Base-by-base conservation (phyloP, 2,329 filamentous ascomycete genomes). In the Trichoderma endophyticum region DNA sequence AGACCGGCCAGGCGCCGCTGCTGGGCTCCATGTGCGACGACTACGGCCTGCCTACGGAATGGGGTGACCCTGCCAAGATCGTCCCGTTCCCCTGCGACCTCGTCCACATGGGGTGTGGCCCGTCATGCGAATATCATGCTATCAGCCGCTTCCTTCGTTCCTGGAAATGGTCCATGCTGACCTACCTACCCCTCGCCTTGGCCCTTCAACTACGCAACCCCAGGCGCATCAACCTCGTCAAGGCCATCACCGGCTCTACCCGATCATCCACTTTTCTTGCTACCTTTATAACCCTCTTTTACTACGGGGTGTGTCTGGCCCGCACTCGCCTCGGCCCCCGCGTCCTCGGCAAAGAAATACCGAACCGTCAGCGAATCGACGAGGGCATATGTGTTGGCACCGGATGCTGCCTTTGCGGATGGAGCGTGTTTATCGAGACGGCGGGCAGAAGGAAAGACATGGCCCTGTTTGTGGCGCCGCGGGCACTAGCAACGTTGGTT, bases 221-320 rank as follows among this genome's bases (percentile, higher is more conserved):
- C 36, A 83, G 82, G 56, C 79, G 77, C 7, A 83, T 83, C 36
- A 80, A 87, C 6, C 75, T 87, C 12, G 71, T 91, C 30, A 81
- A 82, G 30, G 89, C 90, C 1, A 71, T 93, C 39, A 76, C 84
- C 15, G 91, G 91, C 2, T 89, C 92, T 1, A 81, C 86, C 11
- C 88, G 91, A 36, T 95, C 92, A 6, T 94, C 93, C 0, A 86
- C 91, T 1, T 96, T 97, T 79, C 86, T 97, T 1, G 93, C 90
- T 3, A 83, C 89, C 0, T 97, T 95, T 80, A 92, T 97, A 75
- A 85, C 89, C 1, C 83, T 94, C 12, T 96, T 95, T 80, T 97
- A 95, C 83, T 97, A 97, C 79, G 90, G 92, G 32, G 92, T 97
- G 4, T 97, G 94, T 78, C 88, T 97, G 0, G 86, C 89, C 6